Base-by-base conservation (phyloP, 1,139 yeast genomes). In the Kodamaea arcana region DNA sequence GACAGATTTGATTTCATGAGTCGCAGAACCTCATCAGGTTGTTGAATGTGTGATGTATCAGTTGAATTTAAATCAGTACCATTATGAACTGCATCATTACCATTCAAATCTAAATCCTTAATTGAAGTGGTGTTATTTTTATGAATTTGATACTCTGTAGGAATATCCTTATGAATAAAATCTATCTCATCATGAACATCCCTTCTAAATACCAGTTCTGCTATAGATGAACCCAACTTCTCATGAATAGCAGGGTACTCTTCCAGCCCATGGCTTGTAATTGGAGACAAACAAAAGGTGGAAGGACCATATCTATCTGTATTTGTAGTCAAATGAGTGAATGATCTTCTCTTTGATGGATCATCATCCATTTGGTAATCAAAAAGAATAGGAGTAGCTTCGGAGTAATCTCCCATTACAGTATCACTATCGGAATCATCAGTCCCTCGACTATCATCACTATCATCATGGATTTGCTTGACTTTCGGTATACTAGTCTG, bases 201-300 rank as follows among this genome's bases (percentile, higher is more conserved):
- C n/a, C n/a, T n/a, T n/a, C n/a, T n/a, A n/a, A n/a, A n/a, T n/a
- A n/a, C n/a, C n/a, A n/a, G n/a, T n/a, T 24, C 12, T n/a, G 26
- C 26, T 6, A 24, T 24, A 14, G 26, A 8, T 25, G 28, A 25
- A 14, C 7, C 15, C 15, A 13, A 12, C 28, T 25, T 25, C 15
- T 25, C 28, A 14, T 25, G 11, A 8, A 24, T 24, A 8, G 26
- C 14, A 6, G 28, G 17, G 11, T 25, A 25, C 11, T 25, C 28
- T 11, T 27, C 30, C 38, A 35, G 38, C 30, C 64, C 69, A 30
- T 59, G 56, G 4, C 67, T 60, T 3, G 69, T 62, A 37, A 64
- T 57, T 15, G 70, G 70, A 11, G 65, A 59, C 30, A 64, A 51
- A 36, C 56, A 51, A 30, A 60, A 52, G n/a, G 60, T 46, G 14